phyloP scores from a whole-genome alignment of 106 monocot species.

The Allium sativum region DNA sequence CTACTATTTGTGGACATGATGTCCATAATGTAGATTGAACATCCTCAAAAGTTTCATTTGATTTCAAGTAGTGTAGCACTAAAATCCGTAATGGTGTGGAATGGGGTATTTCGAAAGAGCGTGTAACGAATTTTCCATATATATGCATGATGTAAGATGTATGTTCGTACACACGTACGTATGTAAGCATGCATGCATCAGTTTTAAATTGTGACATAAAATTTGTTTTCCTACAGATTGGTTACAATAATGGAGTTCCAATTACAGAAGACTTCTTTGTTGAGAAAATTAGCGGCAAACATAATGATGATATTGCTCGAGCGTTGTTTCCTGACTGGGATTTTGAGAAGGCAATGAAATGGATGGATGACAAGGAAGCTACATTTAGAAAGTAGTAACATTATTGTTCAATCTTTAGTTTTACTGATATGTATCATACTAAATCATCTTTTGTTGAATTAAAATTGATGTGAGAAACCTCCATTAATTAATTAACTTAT shows the following conservation, averaged over 20 bases:
- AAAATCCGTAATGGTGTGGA: too few relatives aligned
- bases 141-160: too few relatives aligned
- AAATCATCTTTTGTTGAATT: too few relatives aligned
- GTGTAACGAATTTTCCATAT: too few relatives aligned
- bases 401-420: not conserved
- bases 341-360: constrained; percentile 37
- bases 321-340: constrained; percentile 64
- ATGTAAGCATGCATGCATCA: constrained; percentile 42
- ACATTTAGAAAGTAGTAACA: constrained; percentile 50
- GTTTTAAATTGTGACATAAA: constrained; percentile 5
- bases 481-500: too few relatives aligned
- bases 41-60: too few relatives aligned
- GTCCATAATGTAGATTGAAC: too few relatives aligned
- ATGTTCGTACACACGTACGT: not conserved
- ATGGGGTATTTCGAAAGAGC: too few relatives aligned
- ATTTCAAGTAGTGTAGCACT: too few relatives aligned
- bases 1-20: too few relatives aligned
- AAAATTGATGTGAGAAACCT: too few relatives aligned
- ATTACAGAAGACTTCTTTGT: constrained; percentile 51
- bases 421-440: too few relatives aligned
- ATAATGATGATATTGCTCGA: constrained; percentile 45
- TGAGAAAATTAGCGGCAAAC: constrained; percentile 51
- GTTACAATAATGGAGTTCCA: constrained; percentile 59
- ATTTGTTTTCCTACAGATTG: constrained; percentile 30
- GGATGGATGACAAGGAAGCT: constrained; percentile 73